Evolutionary conservation across 768 basidiomycete genomes (phyloP), one percentile per base, ranked within the genome.

Genomic region (Macrolepiota albuminosa): DNA sequence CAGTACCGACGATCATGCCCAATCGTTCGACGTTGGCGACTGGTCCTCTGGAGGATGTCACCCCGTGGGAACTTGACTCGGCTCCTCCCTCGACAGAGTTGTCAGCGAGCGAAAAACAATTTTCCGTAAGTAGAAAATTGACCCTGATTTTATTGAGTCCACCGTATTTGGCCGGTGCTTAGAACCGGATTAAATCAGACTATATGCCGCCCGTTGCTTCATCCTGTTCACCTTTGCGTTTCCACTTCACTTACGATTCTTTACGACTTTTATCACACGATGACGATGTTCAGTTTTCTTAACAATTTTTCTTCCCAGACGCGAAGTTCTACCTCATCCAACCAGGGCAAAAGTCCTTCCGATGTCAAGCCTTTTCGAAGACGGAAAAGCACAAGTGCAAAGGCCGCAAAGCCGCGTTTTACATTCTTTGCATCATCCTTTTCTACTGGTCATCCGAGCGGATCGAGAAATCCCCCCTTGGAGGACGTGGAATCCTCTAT

Each of bases 381-480:
- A 43, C 74, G 75, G 43, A 76, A 73, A 57, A 73, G 73, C 42
- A 74, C 69, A 2, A 71, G 71, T 14, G 65, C 64, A 52, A 75
- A 73, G 63, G 40, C 67, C 31, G 43, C 65, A 33, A 67, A 64
- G 40, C 51, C 63, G 31, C 68, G 65, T 50, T 64, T 65, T 21
- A 58, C 67, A 42, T 54, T 69, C 29, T 60, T 68, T 57, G 62
- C 54, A 49, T 5, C 64, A 57, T 33, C 63, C 40, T 40, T 63
- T n/a, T 59, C 61, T 45, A 37, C 62, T 24, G 53, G 39, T 26
- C 52, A 48, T 37, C 48, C 51, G 14, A 46, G 43, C 51, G 34
- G 14, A 10, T 39, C 58, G 43, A 39, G 45, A 46, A 31, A 16
- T 26, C 37, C 10, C 34, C 21, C 29, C 29, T 11, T 56, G 31